Conservation (phyloP, 805 yeast species). For the Myxozyma geophila region DNA sequence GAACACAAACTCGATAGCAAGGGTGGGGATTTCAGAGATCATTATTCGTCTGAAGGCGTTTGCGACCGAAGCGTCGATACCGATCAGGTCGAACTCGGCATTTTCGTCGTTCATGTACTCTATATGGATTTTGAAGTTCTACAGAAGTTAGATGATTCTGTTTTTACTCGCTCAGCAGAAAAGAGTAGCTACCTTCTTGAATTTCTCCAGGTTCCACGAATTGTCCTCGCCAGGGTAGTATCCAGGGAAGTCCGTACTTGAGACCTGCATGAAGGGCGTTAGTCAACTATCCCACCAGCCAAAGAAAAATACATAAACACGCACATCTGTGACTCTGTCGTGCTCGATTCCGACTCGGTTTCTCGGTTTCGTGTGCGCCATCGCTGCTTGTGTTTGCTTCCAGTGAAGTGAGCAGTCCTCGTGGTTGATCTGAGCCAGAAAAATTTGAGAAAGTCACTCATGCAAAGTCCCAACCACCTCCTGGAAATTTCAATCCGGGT, state of each 20-base stretch:
- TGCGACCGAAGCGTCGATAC: conserved; percentile 88
- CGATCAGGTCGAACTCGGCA: conserved; percentile 84
- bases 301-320: conserved; percentile 14
- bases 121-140: conserved; percentile 64
- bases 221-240: conserved; percentile 65
- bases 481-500: conserved; percentile 11
- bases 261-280: conserved; percentile 46
- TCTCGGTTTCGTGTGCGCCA: conserved; percentile 18
- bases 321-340: conserved; percentile 82
- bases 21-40: conserved; percentile 95
- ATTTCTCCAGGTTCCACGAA: conserved; percentile 83
- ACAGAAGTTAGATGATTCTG: not conserved
- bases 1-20: conserved; percentile 91
- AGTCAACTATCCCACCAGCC: not conserved
- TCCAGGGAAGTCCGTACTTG: conserved; percentile 93
- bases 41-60: conserved; percentile 96
- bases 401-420: not conserved
- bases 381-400: conserved; percentile 1
- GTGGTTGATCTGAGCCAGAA: not conserved
- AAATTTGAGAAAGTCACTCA: not conserved
- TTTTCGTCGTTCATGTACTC: conserved; percentile 60
- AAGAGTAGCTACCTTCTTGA: conserved; percentile 53
- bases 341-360: conserved; percentile 84
- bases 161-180: too few relatives aligned
- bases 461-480: conserved; percentile 2